phyloP scores from a whole-genome alignment of 129 eudicot species.

The Escallonia herrerae region DNA sequence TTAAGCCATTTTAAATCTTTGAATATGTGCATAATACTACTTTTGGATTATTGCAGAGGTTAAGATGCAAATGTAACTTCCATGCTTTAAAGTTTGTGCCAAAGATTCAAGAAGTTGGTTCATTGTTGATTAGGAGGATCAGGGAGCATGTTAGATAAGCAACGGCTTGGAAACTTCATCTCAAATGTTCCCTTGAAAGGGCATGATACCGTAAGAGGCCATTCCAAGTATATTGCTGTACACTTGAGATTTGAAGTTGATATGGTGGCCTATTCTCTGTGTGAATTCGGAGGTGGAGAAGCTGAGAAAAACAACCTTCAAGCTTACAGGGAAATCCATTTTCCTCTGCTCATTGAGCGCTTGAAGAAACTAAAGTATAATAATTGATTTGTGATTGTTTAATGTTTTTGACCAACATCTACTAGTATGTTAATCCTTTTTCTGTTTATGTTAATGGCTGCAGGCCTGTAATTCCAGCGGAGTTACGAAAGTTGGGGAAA shows the following conservation, averaged over 20 bases:
- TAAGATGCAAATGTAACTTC: slow-evolving; percentile 92
- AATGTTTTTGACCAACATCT: background rate
- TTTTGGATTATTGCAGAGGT: slow-evolving; percentile 41
- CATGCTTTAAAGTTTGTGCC: slow-evolving; percentile 90
- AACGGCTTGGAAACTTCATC: slow-evolving; percentile 63
- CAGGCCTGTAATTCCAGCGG: slow-evolving; percentile 64
- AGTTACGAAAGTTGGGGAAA: slow-evolving; percentile 62
- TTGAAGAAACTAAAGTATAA: slow-evolving; percentile 45
- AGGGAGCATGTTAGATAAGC: slow-evolving; percentile 58
- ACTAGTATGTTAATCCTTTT: background rate
- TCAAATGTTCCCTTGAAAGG: slow-evolving; percentile 17
- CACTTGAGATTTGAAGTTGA: slow-evolving; percentile 92
- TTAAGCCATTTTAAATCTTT: background rate
- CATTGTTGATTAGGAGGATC: slow-evolving; percentile 62
- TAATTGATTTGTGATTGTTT: background rate
- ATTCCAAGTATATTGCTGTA: slow-evolving; percentile 74
- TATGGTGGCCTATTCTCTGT: slow-evolving; percentile 90
- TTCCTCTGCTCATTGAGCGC: slow-evolving; percentile 79
- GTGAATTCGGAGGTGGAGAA: slow-evolving; percentile 91
- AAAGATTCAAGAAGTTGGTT: slow-evolving; percentile 62
- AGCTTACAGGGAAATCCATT: slow-evolving; percentile 78
- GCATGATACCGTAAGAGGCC: slow-evolving; percentile 10
- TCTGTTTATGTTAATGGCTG: background rate
- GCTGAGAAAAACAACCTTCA: slow-evolving; percentile 60
- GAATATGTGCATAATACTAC: slow-evolving; percentile 5